Conservation (phyloP, 139 green algal genomes). For the Asterochloris sp. region DNA sequence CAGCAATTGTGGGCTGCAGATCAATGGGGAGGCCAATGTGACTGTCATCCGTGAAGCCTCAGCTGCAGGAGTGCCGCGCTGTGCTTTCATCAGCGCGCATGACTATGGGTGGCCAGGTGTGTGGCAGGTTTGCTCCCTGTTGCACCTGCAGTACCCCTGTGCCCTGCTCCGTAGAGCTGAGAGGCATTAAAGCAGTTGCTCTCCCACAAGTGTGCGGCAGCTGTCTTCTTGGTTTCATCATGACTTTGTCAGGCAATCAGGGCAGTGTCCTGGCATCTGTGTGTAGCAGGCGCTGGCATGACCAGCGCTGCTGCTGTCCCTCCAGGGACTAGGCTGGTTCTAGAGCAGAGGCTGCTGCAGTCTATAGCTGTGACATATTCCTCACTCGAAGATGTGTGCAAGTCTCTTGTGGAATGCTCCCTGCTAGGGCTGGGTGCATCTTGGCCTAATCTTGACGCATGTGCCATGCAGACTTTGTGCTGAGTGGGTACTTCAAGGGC, state of each 20-base stretch:
- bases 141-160: neutral
- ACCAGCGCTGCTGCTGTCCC: too few species aligned
- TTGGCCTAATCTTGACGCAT: neutral
- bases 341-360: too few species aligned
- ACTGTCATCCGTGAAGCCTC: slow-evolving; percentile 63
- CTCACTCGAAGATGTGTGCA: too few species aligned
- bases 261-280: too few species aligned
- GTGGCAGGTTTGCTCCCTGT: neutral
- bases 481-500: slow-evolving; percentile 74
- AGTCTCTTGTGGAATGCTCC: neutral
- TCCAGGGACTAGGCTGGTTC: too few species aligned
- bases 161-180: neutral
- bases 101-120: slow-evolving; percentile 68
- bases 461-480: slow-evolving; percentile 13
- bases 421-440: neutral
- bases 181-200: too few species aligned
- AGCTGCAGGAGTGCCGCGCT: slow-evolving; percentile 62
- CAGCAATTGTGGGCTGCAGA: slow-evolving; percentile 22
- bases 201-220: too few species aligned
- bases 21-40: slow-evolving; percentile 82
- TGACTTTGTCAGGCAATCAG: too few species aligned
- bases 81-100: slow-evolving; percentile 82
- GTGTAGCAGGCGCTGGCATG: too few species aligned
- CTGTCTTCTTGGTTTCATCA: too few species aligned
- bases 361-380: too few species aligned